Percentiles rank a stretch among this genome's conserved stretches.
Conservation (phyloP, 495 filamentous ascomycete genomes). For the Penicillium pancosmium region DNA sequence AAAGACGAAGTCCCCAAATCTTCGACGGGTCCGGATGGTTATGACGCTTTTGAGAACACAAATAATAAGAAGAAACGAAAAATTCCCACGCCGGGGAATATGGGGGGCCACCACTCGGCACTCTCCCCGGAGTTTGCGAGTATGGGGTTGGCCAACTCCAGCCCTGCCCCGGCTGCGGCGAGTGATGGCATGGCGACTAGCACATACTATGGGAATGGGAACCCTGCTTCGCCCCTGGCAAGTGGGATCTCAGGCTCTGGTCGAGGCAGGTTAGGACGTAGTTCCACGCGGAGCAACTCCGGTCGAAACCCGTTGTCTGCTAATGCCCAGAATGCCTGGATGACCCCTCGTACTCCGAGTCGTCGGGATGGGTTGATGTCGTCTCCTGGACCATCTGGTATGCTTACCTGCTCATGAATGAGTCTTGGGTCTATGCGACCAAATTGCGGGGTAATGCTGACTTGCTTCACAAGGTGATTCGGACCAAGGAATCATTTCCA, state of each 20-base stretch:
- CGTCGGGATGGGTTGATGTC: slow-evolving; percentile 45
- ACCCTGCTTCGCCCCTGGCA: slow-evolving; percentile 49
- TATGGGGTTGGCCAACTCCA: slow-evolving; percentile 58
- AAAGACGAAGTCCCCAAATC: slow-evolving; percentile 39
- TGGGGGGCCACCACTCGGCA: slow-evolving; percentile 62
- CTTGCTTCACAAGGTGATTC: slow-evolving; percentile 33
- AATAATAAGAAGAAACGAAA: slow-evolving; percentile 99
- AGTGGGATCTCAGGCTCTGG: slow-evolving; percentile 77
- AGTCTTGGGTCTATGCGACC: not conserved
- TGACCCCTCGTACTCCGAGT: slow-evolving; percentile 35
- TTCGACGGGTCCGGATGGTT: slow-evolving; percentile 69
- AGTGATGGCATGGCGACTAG: slow-evolving; percentile 52
- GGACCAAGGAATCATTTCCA: slow-evolving; percentile 80
- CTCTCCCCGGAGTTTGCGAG: slow-evolving; percentile 64
- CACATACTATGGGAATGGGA: slow-evolving; percentile 60
- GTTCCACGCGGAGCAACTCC: slow-evolving; percentile 46
- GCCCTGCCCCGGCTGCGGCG: slow-evolving; percentile 42
- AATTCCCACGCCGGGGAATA: slow-evolving; percentile 82
- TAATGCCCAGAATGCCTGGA: slow-evolving; percentile 42
- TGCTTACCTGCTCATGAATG: slow-evolving; percentile 5
- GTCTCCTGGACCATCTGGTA: slow-evolving; percentile 45
- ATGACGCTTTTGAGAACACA: slow-evolving; percentile 97
- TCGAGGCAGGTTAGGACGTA: slow-evolving; percentile 74
- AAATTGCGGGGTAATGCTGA: slow-evolving; percentile 14
- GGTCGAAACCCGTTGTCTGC: slow-evolving; percentile 66